These are phyloP conservation scores for Euryodendron excelsum DNA, from an alignment of 148 eudicot genomes.

Conservation along the genomic window DNA sequence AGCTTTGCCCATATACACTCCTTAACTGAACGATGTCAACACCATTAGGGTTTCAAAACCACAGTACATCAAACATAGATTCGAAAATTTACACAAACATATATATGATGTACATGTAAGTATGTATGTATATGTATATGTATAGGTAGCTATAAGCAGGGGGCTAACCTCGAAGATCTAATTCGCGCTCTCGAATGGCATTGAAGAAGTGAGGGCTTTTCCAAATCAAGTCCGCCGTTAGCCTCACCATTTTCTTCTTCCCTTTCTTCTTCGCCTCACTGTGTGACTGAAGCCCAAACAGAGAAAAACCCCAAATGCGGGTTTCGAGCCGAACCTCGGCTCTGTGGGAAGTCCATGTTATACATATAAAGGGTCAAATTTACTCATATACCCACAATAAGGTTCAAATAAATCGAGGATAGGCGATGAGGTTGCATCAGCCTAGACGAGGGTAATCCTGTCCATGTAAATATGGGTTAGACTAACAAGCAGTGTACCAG, in stretches of 20 bases:
- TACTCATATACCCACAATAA: no score
- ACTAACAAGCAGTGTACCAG: no score
- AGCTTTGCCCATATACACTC: neutral
- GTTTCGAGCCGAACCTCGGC: neutral
- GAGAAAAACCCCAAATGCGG: neutral
- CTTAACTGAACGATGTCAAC: neutral
- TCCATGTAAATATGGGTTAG: no score
- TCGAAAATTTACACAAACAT: neutral
- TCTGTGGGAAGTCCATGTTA: no score
- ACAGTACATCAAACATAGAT: neutral
- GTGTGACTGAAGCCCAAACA: neutral
- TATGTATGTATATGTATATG: no score
- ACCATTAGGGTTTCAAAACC: conserved; percentile 5
- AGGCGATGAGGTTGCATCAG: no score
- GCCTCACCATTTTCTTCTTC: conserved; percentile 57
- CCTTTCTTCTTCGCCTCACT: neutral
- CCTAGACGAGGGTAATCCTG: no score
- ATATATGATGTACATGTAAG: no score
- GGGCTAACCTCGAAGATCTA: conserved; percentile 87
- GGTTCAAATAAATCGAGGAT: no score
- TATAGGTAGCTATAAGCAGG: neutral
- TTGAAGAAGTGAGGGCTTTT: conserved; percentile 98
- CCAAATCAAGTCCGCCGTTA: conserved; percentile 92
- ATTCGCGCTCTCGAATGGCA: conserved; percentile 84
- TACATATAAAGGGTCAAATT: no score